These are phyloP conservation scores for Bruguiera gymnorhiza DNA, from an alignment of 345 rosid genomes.

Conservation along the genomic window DNA sequence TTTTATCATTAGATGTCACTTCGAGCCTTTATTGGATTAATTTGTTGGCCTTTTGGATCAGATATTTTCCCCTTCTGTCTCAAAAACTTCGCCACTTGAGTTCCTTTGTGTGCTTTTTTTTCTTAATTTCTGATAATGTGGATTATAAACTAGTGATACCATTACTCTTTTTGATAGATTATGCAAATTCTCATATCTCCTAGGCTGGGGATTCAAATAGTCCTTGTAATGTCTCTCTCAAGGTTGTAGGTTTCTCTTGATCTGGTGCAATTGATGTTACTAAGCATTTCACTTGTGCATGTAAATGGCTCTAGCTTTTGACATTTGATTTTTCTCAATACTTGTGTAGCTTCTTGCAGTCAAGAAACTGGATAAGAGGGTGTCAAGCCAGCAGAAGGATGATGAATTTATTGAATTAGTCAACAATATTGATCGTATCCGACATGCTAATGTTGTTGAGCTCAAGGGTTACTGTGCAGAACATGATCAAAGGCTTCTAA, in stretches of 20 bases:
- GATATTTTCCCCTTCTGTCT: no score
- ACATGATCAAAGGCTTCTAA: conserved; percentile 85
- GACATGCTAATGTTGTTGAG: conserved; percentile 80
- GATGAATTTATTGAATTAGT: conserved; percentile 79
- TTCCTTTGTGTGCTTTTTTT: conserved; percentile 6
- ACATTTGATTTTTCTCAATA: conserved; percentile 19
- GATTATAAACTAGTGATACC: conserved; percentile 1
- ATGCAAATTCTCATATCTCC: not conserved
- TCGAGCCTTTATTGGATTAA: no score
- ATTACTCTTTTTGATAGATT: not conserved
- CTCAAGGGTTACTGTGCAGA: conserved; percentile 95
- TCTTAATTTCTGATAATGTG: not conserved
- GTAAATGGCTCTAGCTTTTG: conserved; percentile 5
- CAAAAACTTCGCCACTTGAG: no score
- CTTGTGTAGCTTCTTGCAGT: conserved; percentile 70
- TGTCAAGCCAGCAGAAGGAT: conserved; percentile 64
- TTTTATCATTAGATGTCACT: conserved; percentile 1
- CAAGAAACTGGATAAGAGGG: conserved; percentile 81
- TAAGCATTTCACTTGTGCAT: not conserved
- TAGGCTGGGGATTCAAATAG: not conserved
- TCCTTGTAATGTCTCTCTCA: not conserved
- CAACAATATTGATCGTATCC: conserved; percentile 67
- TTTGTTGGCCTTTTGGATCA: not conserved
- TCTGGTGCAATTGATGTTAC: not conserved
- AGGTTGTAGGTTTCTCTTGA: not conserved